Base-by-base conservation (phyloP, 164 flowering plant genomes). In the Brasenia schreberi region DNA sequence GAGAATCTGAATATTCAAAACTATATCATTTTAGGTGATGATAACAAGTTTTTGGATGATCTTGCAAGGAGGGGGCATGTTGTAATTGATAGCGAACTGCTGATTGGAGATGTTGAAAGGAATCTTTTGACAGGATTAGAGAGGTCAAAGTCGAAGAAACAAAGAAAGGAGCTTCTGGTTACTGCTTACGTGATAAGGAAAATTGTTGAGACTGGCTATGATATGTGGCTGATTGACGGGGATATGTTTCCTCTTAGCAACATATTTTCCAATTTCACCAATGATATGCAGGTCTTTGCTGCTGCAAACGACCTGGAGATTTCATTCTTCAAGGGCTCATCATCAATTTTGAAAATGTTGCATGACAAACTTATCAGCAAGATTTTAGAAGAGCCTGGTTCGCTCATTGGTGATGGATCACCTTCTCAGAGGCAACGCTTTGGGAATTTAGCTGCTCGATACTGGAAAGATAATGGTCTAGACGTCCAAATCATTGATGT, bases 41-140 rank as follows among this genome's bases (percentile, higher is more conserved):
- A 65, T 18, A 83, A 90, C 7, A 73, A 77, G 42, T 80, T 83
- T 66, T 64, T 87, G 17, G 64, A 68, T 60, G 92, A 90, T 72
- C 85, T 93, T 43, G 78, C 96, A 18, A 89, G 95, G 74, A 80
- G 99, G 64, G 97, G 99, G 19, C 83, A 87, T 78, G 85, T 88
- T 5, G 92, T 86, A 66, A 77, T 91, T 66, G 82, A 79, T 62
- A 76, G 75, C 18, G 87, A 81, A 59, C 63, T 67, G 33, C 74
- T 89, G 56, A 71, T 83, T 7, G 67, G 68, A 60, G 76, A 69
- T 63, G 63, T 79, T 19, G 60, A 64, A 68, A 71, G 62, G 62
- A 43, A 56, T 33, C 80, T 78, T 59, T 67, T 72, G 59, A 68
- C 52, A 17, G 59, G 66, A 10, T 63, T 73, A 61, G 67, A 73